Base-by-base conservation (phyloP, 2,329 filamentous ascomycete genomes). In the Colletotrichum echinochloae region DNA sequence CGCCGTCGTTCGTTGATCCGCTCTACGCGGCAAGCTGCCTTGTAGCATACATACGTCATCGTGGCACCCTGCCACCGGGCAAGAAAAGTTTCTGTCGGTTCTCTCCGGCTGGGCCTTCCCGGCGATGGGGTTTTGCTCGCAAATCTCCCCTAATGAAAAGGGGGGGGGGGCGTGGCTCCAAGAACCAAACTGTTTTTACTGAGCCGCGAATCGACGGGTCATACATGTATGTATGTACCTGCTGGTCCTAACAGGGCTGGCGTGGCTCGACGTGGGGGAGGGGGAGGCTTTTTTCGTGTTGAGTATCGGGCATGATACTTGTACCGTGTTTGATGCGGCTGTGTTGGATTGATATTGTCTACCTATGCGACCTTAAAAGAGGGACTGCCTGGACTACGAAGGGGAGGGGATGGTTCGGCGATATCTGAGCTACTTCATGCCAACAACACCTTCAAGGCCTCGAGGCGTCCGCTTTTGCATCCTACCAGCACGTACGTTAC, bases 391-490 rank as follows among this genome's bases (percentile, higher is more conserved):
- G n/a, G n/a, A n/a, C n/a, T n/a, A 41, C 5, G 30, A 5, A 18
- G 37, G 14, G 37, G 14, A 16, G 37, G 5, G 4, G 16, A 6
- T 16, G 14, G 30, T 54, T n/a, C n/a, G 30, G 20, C 37, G 30
- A 18, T n/a, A 20, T 23, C n/a, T 28, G 1, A 52, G n/a, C 18
- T 26, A 44, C 48, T 14, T 14, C 16, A 33, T 26, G 14, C 20
- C 2, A 35, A 54, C 33, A 26, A 14, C 30, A 30, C 18, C 16
- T 23, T 41, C 14, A 41, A 23, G 26, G 39, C 11, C 56, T 6
- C 61, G 56, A 37, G 37, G 54, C 55, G 55, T 54, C 61, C 61
- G 61, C 66, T 66, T 66, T 35, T 41, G 61, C 52, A 46, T 69
- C 60, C 60, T n/a, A n/a, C n/a, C n/a, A n/a, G n/a, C 46, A 61